A percentile compares a stretch with the other conserved stretches of the same genome.
These are phyloP conservation scores for Arachis hypogaea DNA, from an alignment of 306 rosid genomes.

Conservation along the genomic window DNA sequence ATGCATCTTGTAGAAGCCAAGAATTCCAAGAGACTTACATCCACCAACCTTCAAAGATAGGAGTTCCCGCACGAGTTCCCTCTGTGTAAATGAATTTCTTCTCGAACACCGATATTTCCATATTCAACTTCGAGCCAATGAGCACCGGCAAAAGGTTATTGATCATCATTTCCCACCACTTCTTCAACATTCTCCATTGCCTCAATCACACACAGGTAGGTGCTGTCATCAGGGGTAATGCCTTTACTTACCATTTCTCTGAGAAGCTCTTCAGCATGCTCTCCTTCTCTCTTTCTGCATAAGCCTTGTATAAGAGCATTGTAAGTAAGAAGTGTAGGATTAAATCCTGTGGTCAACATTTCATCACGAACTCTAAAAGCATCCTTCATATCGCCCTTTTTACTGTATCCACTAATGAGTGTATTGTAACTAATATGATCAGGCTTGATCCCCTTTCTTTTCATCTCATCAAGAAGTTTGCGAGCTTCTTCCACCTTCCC, in stretches of 20 bases:
- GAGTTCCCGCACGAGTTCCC: constrained; percentile 28
- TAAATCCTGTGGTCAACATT: constrained; percentile 73
- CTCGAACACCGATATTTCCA: constrained; percentile 20
- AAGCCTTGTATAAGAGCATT: constrained; percentile 82
- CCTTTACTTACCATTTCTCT: constrained; percentile 80
- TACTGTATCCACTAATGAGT: constrained; percentile 84
- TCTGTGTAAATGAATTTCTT: constrained; percentile 28
- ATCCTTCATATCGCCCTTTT: constrained; percentile 72
- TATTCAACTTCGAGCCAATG: constrained; percentile 31
- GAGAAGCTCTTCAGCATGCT: constrained; percentile 82
- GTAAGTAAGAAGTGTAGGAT: constrained; percentile 89
- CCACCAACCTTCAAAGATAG: constrained; percentile 6
- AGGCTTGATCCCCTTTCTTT: constrained; percentile 80
- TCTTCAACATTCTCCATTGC: constrained; percentile 52
- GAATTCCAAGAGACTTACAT: constrained; percentile 18
- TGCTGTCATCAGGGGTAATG: constrained; percentile 75
- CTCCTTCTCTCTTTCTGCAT: constrained; percentile 71
- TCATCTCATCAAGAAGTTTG: constrained; percentile 74
- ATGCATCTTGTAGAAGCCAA: constrained; percentile 34
- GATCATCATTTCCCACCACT: constrained; percentile 41
- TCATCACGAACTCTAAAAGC: constrained; percentile 80
- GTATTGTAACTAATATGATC: constrained; percentile 84
- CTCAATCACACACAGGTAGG: constrained; percentile 68
- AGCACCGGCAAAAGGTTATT: constrained; percentile 38
- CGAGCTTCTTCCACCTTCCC: constrained; percentile 92